Evolutionary conservation across 176 grass and related monocot species (phyloP), one percentile per base, ranked within the genome.

Genomic region (Luzula sylvatica): DNA sequence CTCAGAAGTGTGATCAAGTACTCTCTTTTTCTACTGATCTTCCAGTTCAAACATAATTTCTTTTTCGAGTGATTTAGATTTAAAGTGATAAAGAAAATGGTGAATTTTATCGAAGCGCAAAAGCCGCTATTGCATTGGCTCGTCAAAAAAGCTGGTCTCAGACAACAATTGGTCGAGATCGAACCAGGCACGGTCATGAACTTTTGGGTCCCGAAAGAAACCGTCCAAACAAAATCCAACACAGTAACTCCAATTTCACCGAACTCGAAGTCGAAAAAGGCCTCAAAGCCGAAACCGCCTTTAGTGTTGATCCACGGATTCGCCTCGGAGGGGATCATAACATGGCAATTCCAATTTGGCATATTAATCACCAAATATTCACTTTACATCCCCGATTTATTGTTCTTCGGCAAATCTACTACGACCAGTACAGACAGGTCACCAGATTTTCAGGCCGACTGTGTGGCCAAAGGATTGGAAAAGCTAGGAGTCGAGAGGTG

Each of bases 261-360:
- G 0, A 35, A 35, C 9, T 35, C 30, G 1, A 15, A 14, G 24
- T 2, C 13, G 4, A 66, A 41, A 26, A 66, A 52, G 38, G 20
- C 41, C 1, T 52, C 56, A 17, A 65, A 80, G 52, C 50, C 81
- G 11, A 74, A 67, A 69, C 85, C 81, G 7, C 79, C 74, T 28
- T 55, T 98, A 11, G 65, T 98, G 26, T 75, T 98, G 1, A 65
- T 98, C 41, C 92, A 98, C 28, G 92, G 92, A n/a, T 98, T 98
- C 32, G 85, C 85, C 0, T 56, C 78, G 7, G 81, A 98, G 75
- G 92, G 92, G 25, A 79, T 86, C 71, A 67, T 86, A 3, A 98
- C 85, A 26, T 98, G 86, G 81, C 81, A 98, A 79, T 90, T 98
- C 78, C 83, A 98, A 57, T 90, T 98, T 66, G 81, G 81, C 25